Percentiles rank a stretch among this genome's conserved stretches.
Conservation (phyloP, 2,329 filamentous ascomycete genomes). For the Fusarium goolgardi region DNA sequence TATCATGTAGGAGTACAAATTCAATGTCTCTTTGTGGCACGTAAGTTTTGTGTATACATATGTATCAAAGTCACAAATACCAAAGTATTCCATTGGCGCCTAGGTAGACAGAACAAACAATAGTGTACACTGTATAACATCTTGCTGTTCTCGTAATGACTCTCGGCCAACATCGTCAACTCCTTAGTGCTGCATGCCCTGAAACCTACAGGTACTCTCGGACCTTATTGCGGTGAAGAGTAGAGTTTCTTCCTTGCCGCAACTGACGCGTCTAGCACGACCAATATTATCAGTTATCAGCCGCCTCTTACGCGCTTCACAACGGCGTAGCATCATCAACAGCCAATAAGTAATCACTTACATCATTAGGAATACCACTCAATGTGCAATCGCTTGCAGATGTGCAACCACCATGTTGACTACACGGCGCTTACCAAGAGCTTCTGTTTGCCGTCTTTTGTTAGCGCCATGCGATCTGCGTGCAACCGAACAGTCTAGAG, state of each 20-base stretch:
- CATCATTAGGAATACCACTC: slow-evolving; percentile 14
- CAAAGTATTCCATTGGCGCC: slow-evolving; percentile 3
- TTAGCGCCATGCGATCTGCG: slow-evolving; percentile 15
- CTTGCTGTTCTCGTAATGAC: not conserved
- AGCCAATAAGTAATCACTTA: slow-evolving; percentile 16
- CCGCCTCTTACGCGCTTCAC: slow-evolving; percentile 39
- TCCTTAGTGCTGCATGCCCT: slow-evolving; percentile 23
- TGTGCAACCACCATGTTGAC: slow-evolving; percentile 17
- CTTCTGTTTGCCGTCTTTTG: not conserved
- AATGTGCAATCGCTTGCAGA: slow-evolving; percentile 18
- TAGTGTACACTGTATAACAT: not conserved
- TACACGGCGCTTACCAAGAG: slow-evolving; percentile 29
- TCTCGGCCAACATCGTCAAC: slow-evolving; percentile 7
- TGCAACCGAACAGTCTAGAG: slow-evolving; percentile 26
- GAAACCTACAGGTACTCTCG: slow-evolving; percentile 20
- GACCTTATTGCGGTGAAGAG: slow-evolving; percentile 9
- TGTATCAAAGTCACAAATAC: not conserved
- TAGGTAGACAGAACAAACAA: not conserved
- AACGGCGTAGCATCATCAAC: slow-evolving; percentile 17
- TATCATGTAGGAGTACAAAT: slow-evolving; percentile 8
- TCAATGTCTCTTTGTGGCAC: slow-evolving; percentile 6
- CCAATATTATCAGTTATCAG: slow-evolving; percentile 20
- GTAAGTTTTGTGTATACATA: slow-evolving; percentile 9
- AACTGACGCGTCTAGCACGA: slow-evolving; percentile 35
- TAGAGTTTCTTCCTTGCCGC: slow-evolving; percentile 11